These are phyloP conservation scores for Spergularia marina DNA, from an alignment of 148 eudicot species.

Conservation along the genomic window DNA sequence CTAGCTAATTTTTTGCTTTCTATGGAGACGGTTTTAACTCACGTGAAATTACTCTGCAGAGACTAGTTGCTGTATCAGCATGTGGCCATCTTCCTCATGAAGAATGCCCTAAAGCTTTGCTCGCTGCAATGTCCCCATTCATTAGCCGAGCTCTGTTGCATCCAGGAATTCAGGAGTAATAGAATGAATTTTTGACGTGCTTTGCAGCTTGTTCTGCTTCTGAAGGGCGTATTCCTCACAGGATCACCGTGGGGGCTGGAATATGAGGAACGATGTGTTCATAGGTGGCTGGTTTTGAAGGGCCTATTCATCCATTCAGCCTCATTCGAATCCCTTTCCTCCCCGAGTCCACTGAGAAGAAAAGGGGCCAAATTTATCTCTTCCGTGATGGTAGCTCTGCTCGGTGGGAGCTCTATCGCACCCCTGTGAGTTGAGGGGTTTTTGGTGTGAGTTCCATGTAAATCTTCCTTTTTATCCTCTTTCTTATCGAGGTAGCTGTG, in stretches of 20 bases:
- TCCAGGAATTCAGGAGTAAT: slow-evolving; percentile 34
- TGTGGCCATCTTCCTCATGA: slow-evolving; percentile 99
- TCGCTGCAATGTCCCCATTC: slow-evolving; percentile 83
- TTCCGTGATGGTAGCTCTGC: slow-evolving; percentile 8
- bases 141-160: slow-evolving; percentile 48
- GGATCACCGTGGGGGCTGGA: neutral
- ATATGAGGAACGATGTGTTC: neutral
- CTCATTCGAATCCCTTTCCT: neutral
- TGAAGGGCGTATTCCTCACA: neutral
- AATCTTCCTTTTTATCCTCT: slow-evolving; percentile 3
- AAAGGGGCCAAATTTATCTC: slow-evolving; percentile 3
- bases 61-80: slow-evolving; percentile 87
- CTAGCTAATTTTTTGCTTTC: neutral
- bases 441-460: slow-evolving; percentile 26
- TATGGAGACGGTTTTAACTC: neutral
- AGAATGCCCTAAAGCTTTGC: slow-evolving; percentile 93
- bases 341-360: slow-evolving; percentile 17
- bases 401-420: slow-evolving; percentile 10
- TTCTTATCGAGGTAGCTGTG: slow-evolving; percentile 9
- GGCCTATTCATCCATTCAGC: neutral
- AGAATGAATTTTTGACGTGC: slow-evolving; percentile 15
- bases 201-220: slow-evolving; percentile 7
- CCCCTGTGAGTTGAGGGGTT: neutral
- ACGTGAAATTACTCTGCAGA: slow-evolving; percentile 42
- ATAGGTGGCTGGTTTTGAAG: slow-evolving; percentile 3